Conservation (phyloP, 257 asterid genomes). For the Solanum ossicruentum region DNA sequence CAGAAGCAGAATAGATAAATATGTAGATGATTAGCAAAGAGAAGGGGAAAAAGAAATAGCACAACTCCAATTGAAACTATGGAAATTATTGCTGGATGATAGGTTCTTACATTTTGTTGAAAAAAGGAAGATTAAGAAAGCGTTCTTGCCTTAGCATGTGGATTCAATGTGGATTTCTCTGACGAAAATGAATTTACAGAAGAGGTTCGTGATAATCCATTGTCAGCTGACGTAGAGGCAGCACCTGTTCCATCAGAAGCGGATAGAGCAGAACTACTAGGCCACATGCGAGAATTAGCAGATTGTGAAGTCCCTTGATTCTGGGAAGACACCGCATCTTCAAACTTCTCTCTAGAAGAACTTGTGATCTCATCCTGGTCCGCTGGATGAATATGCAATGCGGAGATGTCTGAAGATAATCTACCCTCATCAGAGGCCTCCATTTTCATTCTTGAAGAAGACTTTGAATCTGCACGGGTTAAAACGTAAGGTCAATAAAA, state of each 20-base stretch:
- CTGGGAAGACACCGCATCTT: neutral
- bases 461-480: neutral
- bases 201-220: slow-evolving; percentile 71
- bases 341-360: neutral
- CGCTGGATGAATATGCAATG: slow-evolving; percentile 47
- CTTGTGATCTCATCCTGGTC: slow-evolving; percentile 29
- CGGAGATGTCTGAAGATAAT: slow-evolving; percentile 53
- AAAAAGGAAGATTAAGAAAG: neutral
- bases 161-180: slow-evolving; percentile 80
- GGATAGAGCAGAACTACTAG: slow-evolving; percentile 57
- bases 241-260: slow-evolving; percentile 63
- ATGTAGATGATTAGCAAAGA: neutral
- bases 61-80: neutral
- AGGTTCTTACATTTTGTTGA: neutral
- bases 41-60: neutral
- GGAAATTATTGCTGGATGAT: neutral
- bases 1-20: neutral
- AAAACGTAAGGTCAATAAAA: neutral
- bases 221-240: slow-evolving; percentile 27
- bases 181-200: slow-evolving; percentile 73
- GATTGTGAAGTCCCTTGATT: slow-evolving; percentile 15
- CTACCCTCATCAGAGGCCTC: slow-evolving; percentile 39
- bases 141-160: slow-evolving; percentile 72
- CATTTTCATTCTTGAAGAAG: slow-evolving; percentile 11
- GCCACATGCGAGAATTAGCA: slow-evolving; percentile 17